Evolutionary conservation across 768 basidiomycete species (phyloP).

Genomic region (Roridomyces roridus): DNA sequence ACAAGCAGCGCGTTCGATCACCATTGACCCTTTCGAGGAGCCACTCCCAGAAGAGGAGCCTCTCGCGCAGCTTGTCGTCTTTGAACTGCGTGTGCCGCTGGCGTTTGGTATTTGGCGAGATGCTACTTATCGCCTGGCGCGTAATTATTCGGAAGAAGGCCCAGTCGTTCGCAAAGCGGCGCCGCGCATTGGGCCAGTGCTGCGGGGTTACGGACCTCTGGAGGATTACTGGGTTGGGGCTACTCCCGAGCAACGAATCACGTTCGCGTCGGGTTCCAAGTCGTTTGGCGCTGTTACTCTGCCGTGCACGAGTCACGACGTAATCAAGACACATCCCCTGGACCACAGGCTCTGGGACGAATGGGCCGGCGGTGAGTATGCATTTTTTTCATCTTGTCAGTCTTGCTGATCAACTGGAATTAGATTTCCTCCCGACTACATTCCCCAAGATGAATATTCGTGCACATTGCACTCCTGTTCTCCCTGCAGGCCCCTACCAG

Average conservation of each 20-base stretch:
- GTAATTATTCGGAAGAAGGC: not conserved
- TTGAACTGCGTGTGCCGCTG: conserved; percentile 47
- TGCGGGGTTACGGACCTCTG: conserved; percentile 11
- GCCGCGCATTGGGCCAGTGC: conserved; percentile 2
- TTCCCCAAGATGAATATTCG: conserved; percentile 15
- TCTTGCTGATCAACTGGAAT: no score
- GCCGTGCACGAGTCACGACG: not conserved
- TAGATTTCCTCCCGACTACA: not conserved
- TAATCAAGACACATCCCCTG: conserved; percentile 15
- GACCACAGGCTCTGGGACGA: conserved; percentile 2
- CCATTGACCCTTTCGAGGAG: conserved; percentile 52
- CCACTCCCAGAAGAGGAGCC: conserved; percentile 41
- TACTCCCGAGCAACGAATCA: conserved; percentile 30
- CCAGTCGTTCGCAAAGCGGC: no score
- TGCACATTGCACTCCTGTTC: conserved; percentile 33
- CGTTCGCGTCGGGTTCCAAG: conserved; percentile 39
- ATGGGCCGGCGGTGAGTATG: no score
- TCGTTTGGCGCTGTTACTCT: no score
- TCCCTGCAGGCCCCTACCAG: conserved; percentile 39
- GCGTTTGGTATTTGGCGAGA: conserved; percentile 51
- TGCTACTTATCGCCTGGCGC: conserved; percentile 35
- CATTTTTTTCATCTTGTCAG: no score
- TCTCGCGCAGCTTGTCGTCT: conserved; percentile 39
- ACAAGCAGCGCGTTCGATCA: no score
- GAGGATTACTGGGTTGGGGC: not conserved